phyloP scores from a whole-genome alignment of 169 alveolate species.

The Plasmodium gaboni region DNA sequence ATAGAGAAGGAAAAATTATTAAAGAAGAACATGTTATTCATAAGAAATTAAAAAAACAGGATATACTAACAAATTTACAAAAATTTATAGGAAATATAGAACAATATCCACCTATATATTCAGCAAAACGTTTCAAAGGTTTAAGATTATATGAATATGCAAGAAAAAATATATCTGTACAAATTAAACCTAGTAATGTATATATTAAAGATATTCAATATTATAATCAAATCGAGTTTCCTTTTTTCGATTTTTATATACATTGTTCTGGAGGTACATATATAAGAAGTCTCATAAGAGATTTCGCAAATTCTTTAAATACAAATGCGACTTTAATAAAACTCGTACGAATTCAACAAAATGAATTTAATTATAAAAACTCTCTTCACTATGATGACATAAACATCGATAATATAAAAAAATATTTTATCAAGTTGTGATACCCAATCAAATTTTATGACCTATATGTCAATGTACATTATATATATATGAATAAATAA shows the following conservation, averaged over 20 bases:
- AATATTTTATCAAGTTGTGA: constrained; percentile 41
- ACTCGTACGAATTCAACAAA: constrained; percentile 56
- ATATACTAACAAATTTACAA: neutral
- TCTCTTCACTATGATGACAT: constrained; percentile 64
- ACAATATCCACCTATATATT: constrained; percentile 12
- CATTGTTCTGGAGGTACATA: constrained; percentile 85
- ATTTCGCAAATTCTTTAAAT: constrained; percentile 79
- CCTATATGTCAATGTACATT: too few relatives aligned
- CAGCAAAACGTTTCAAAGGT: constrained; percentile 82
- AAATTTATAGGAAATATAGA: constrained; percentile 18
- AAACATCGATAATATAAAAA: constrained; percentile 21
- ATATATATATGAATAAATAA: neutral
- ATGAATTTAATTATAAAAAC: constrained; percentile 2
- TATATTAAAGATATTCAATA: neutral
- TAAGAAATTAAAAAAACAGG: neutral
- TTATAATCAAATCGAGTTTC: constrained; percentile 69
- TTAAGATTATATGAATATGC: constrained; percentile 81
- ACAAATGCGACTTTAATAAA: constrained; percentile 79
- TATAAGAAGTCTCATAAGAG: constrained; percentile 83
- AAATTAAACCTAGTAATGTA: constrained; percentile 43
- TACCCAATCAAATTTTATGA: neutral
- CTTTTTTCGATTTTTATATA: constrained; percentile 78
- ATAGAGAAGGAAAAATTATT: constrained; percentile 46
- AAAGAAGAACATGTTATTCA: constrained; percentile 35
- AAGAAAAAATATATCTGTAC: constrained; percentile 76